phyloP scores from a whole-genome alignment of 805 yeast species.

The Saccharomycopsis guyanensis region DNA sequence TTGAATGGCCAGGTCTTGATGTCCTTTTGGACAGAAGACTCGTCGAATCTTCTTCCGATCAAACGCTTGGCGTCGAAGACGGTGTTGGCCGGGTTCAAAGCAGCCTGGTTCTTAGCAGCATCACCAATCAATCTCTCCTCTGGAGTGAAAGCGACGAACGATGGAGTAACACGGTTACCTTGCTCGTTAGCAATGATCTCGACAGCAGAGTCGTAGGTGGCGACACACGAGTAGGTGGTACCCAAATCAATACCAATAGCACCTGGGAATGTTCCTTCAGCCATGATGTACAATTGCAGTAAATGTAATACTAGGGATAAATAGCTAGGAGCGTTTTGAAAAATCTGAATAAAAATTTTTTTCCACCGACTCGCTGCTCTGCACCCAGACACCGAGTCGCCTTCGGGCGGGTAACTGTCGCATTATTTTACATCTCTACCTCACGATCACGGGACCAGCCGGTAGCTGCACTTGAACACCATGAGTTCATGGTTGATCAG shows the following conservation, averaged over 20 bases:
- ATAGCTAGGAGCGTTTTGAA: neutral
- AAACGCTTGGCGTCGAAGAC: conserved; percentile 79
- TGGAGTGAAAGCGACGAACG: conserved; percentile 73
- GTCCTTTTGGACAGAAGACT: conserved; percentile 75
- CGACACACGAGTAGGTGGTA: conserved; percentile 78
- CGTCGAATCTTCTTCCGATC: conserved; percentile 74
- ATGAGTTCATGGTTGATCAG: conserved; percentile 4
- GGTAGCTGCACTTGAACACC: too few relatives aligned
- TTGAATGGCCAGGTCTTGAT: conserved; percentile 86
- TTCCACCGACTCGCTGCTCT: neutral
- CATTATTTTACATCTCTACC: neutral
- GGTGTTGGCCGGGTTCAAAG: conserved; percentile 70
- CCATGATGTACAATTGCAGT: conserved; percentile 36
- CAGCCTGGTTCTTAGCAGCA: conserved; percentile 80
- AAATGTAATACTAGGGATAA: neutral
- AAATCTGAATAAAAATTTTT: conserved; percentile 4
- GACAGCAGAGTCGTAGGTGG: conserved; percentile 69
- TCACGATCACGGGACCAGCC: neutral
- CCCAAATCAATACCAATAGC: conserved; percentile 98
- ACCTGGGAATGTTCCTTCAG: conserved; percentile 99
- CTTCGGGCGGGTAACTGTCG: neutral
- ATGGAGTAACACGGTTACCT: conserved; percentile 82
- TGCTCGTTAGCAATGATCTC: conserved; percentile 78
- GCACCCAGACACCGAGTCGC: neutral
- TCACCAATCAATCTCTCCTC: conserved; percentile 77